Evolutionary conservation across 2,329 filamentous ascomycete genomes (phyloP), one percentile per base, ranked within the genome.

Genomic region (Pleurostoma richardsiae): DNA sequence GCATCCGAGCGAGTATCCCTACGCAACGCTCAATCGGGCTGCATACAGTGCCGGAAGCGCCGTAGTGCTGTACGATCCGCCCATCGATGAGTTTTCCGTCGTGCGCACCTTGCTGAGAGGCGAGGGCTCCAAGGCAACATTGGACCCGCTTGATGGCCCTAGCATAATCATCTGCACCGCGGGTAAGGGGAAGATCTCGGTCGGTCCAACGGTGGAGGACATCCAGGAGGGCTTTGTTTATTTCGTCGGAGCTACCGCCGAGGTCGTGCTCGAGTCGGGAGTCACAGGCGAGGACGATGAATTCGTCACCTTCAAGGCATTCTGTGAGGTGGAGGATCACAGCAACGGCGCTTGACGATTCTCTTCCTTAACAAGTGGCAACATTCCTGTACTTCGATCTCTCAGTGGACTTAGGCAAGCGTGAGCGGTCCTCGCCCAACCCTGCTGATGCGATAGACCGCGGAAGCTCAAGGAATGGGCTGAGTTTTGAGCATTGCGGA

Each of bases 21-120:
- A 94, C 62, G 86, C 79, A 10, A 88, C 85, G 3, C 74, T 96
- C 46, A 95, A 96, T 65, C 80, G 82, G n/a, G 68, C 76, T 1
- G 90, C 85, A 5, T 96, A 96, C 70, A 87, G 82, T 52, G 90
- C 86, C 5, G 82, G 76, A 43, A 92, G 88, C 3, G 74, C 81
- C 5, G 80, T 82, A 4, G 72, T 80, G 7, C 79, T 97, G 11
- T 99, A 99, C 66, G 88, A 99, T 61, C 94, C 94, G 0, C 94
- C 94, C 0, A 99, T 99, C 53, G 89, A 96, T 44, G 94, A 99
- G 64, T 99, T 99, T 66, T 86, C 84, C 54, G 92, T 99, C 11
- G 82, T 96, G 41, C 85, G 89, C 59, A 86, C 88, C 0, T 80
- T 86, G 8, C 73, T 99, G 33, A 86, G 85, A 54, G 76, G 74